phyloP scores from a whole-genome alignment of 352 stramenopile species.

The Plasmopara muralis region DNA sequence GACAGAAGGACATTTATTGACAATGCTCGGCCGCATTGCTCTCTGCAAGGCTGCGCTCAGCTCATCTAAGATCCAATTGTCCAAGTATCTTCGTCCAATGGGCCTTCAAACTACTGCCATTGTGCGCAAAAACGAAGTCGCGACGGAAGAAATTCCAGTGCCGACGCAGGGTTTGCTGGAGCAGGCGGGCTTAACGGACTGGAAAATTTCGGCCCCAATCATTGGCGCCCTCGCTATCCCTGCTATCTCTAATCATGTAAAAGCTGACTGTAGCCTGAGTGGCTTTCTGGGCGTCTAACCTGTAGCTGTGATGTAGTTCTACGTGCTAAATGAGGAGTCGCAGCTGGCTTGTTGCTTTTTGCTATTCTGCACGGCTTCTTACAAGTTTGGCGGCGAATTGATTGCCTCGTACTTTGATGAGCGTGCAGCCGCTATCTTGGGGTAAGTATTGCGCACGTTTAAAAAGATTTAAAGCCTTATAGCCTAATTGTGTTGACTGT shows the following conservation, averaged over 20 bases:
- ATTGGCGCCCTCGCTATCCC: slow-evolving; percentile 66
- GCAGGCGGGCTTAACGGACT: slow-evolving; percentile 70
- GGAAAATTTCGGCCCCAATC: slow-evolving; percentile 78
- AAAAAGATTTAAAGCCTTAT: background rate
- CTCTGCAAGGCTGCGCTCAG: slow-evolving; percentile 55
- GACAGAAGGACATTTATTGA: slow-evolving; percentile 5
- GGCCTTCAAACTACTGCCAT: slow-evolving; percentile 56
- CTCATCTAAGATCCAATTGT: slow-evolving; percentile 37
- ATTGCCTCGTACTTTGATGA: slow-evolving; percentile 84
- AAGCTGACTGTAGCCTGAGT: slow-evolving; percentile 5
- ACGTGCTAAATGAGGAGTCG: slow-evolving; percentile 83
- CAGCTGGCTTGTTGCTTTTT: slow-evolving; percentile 81
- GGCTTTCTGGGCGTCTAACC: background rate
- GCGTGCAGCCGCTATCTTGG: slow-evolving; percentile 63
- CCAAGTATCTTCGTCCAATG: slow-evolving; percentile 37
- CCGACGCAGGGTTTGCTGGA: slow-evolving; percentile 50
- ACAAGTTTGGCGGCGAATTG: slow-evolving; percentile 81
- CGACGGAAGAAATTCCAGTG: slow-evolving; percentile 30
- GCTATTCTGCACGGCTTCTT: slow-evolving; percentile 77
- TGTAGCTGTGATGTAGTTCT: slow-evolving; percentile 32
- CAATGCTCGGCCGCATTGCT: slow-evolving; percentile 70
- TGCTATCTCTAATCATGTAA: slow-evolving; percentile 75
- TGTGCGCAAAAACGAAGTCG: slow-evolving; percentile 47
- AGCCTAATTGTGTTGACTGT: slow-evolving; percentile 5
- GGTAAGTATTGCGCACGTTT: slow-evolving; percentile 24